Conservation (phyloP, 192 early-diverging fungal species). For the Backusella parvicylindrica region DNA sequence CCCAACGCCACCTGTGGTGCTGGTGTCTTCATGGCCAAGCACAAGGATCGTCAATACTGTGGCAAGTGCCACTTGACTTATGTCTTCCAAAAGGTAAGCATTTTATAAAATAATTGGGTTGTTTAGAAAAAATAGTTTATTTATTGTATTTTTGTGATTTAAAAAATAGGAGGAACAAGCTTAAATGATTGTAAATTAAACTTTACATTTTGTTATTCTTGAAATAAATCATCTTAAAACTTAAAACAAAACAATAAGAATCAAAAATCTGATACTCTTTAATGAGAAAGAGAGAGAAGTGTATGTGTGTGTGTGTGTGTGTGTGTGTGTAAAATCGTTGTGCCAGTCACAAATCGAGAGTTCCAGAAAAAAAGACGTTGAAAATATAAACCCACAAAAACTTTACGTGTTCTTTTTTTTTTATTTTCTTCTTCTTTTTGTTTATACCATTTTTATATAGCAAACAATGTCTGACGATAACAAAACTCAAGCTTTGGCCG, state of each 20-base stretch:
- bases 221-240: not conserved
- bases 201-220: conserved; percentile 1
- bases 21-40: conserved; percentile 98
- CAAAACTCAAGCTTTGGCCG: conserved; percentile 66
- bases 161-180: conserved; percentile 3
- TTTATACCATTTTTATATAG: not conserved
- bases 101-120: not conserved
- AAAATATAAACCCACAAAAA: conserved; percentile 5
- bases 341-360: conserved; percentile 15
- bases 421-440: not conserved
- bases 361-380: not conserved
- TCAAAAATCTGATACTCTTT: too few species aligned
- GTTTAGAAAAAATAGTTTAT: not conserved
- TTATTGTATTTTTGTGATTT: not conserved
- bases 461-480: conserved; percentile 33
- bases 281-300: too few species aligned
- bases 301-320: not conserved
- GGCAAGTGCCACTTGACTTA: conserved; percentile 94
- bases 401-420: not conserved
- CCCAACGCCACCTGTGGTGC: conserved; percentile 94
- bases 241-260: not conserved
- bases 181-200: not conserved
- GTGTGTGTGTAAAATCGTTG: too few species aligned
- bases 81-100: conserved; percentile 81
- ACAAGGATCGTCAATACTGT: conserved; percentile 98